These are phyloP conservation scores for Uronychia setigera DNA, from an alignment of 73 alveolate genomes.

Conservation along the genomic window DNA sequence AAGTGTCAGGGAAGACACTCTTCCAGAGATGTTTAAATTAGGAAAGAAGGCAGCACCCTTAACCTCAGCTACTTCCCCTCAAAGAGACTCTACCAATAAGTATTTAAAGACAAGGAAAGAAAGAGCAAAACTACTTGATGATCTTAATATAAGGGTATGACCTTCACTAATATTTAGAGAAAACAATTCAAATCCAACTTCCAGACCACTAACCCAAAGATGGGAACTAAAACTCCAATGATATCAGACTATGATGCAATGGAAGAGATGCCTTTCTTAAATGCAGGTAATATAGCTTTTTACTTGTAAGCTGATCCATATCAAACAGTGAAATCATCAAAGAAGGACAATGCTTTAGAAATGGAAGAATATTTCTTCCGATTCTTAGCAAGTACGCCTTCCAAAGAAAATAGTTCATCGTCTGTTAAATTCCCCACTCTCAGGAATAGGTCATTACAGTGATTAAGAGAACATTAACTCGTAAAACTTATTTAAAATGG, in stretches of 20 bases:
- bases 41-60: not conserved
- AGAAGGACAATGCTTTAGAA: not conserved
- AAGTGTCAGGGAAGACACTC: slow-evolving; percentile 13
- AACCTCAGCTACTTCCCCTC: not conserved
- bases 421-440: too few relatives aligned
- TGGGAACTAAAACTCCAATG: not conserved
- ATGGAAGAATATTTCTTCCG: not conserved
- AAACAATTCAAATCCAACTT: not conserved
- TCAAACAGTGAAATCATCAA: not conserved
- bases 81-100: not conserved
- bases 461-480: too few relatives aligned
- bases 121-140: slow-evolving; percentile 12
- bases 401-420: too few relatives aligned
- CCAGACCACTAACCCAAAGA: not conserved
- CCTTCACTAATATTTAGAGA: not conserved
- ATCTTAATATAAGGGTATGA: slow-evolving; percentile 11
- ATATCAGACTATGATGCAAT: not conserved
- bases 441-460: too few relatives aligned
- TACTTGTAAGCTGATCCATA: not conserved
- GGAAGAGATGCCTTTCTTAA: too few relatives aligned
- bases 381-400: not conserved
- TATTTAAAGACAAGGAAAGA: slow-evolving; percentile 1
- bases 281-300: too few relatives aligned
- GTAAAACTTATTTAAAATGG: too few relatives aligned
- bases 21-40: slow-evolving; percentile 11